phyloP scores from a whole-genome alignment of 1,139 yeast genomes.

The Geotrichum restrictum region DNA sequence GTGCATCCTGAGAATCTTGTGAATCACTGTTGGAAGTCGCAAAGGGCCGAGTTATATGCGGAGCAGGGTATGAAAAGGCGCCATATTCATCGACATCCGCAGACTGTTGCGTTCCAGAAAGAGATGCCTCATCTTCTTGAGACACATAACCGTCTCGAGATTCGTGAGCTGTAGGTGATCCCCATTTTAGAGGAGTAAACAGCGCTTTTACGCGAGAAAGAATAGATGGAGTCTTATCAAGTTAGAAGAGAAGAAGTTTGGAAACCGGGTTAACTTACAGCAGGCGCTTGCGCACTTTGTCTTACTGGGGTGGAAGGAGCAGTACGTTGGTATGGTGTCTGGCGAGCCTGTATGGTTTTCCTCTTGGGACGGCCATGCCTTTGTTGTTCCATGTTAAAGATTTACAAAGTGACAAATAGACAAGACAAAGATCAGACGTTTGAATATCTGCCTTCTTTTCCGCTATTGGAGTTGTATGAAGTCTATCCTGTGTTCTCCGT shows the following conservation, averaged over 20 bases:
- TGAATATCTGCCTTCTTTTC: too few species aligned
- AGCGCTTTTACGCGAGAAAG: conserved; percentile 16
- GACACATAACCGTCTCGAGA: not conserved
- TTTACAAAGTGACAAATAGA: not conserved
- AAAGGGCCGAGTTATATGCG: conserved; percentile 5
- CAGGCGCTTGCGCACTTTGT: not conserved
- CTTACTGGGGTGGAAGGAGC: conserved; percentile 5
- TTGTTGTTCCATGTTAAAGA: conserved; percentile 3
- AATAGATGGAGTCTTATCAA: conserved; percentile 2
- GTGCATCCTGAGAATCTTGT: not conserved
- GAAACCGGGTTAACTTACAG: not conserved
- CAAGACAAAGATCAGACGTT: not conserved
- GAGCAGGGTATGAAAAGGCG: conserved; percentile 3
- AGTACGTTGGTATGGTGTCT: conserved; percentile 8
- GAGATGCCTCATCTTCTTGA: not conserved
- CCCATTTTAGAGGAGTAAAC: conserved; percentile 15
- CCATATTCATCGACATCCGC: not conserved
- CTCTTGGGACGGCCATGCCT: conserved; percentile 69
- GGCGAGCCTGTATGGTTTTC: conserved; percentile 66
- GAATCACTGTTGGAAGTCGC: not conserved
- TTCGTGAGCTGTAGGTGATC: not conserved
- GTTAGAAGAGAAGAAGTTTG: not conserved
- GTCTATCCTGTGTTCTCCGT: too few species aligned
- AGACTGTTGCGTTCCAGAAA: not conserved
- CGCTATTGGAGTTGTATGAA: too few species aligned